These are phyloP conservation scores for Scleromitrula shiraiana DNA, from an alignment of 2,329 filamentous ascomycete genomes.

Conservation along the genomic window DNA sequence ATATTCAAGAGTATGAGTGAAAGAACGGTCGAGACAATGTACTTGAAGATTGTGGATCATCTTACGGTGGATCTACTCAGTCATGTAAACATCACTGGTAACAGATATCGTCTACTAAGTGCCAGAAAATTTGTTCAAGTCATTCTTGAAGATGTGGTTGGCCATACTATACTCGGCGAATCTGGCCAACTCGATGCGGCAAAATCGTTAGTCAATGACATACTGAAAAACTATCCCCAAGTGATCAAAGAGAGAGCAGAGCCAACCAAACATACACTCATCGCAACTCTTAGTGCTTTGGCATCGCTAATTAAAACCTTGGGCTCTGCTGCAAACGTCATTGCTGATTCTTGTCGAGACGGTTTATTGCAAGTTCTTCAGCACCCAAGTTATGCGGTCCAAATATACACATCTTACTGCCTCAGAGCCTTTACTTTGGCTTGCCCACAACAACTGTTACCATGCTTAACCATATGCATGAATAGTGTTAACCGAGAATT, in stretches of 20 bases:
- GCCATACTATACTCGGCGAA: conserved; percentile 75
- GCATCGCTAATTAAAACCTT: conserved; percentile 70
- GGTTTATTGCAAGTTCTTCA: conserved; percentile 82
- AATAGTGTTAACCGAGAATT: conserved; percentile 88
- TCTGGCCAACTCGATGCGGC: conserved; percentile 80
- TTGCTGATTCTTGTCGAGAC: conserved; percentile 80
- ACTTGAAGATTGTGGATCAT: conserved; percentile 72
- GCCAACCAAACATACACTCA: conserved; percentile 78
- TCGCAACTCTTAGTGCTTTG: conserved; percentile 70
- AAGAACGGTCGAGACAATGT: conserved; percentile 74
- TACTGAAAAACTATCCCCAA: conserved; percentile 92
- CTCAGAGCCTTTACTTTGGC: conserved; percentile 81
- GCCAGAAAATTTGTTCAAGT: conserved; percentile 78
- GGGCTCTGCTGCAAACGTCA: conserved; percentile 69
- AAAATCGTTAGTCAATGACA: conserved; percentile 72
- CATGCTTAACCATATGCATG: conserved; percentile 91
- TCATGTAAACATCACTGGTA: conserved; percentile 66
- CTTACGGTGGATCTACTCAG: conserved; percentile 74
- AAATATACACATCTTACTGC: conserved; percentile 80
- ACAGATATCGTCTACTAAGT: conserved; percentile 79
- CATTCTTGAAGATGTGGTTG: conserved; percentile 76
- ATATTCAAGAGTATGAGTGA: conserved; percentile 73
- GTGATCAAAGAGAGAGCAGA: conserved; percentile 79
- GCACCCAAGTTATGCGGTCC: conserved; percentile 93
- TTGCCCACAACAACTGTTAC: conserved; percentile 84